Evolutionary conservation across 169 alveolate genomes (phyloP).

Genomic region (Plasmodium sp.): DNA sequence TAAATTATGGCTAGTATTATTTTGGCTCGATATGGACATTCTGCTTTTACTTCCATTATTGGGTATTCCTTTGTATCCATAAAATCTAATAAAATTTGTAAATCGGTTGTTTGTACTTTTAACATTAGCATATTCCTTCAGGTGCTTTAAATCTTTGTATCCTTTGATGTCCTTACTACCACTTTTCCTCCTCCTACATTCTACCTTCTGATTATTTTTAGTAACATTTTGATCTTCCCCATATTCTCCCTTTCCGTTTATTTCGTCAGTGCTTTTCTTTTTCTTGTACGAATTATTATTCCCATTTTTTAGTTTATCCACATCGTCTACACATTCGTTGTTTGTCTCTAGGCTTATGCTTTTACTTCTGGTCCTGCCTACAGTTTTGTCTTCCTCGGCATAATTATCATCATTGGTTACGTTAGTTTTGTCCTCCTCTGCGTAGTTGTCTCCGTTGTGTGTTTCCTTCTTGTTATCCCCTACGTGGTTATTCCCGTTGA

Average conservation of each 20-base stretch:
- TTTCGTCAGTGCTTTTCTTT: background rate
- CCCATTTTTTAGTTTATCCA: background rate
- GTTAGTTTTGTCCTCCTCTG: conserved; percentile 3
- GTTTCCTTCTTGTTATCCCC: background rate
- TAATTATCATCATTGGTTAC: background rate
- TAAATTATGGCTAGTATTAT: background rate
- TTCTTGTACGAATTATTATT: background rate
- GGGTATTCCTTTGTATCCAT: conserved; percentile 3
- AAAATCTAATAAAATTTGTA: background rate
- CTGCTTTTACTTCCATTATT: background rate
- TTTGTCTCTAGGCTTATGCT: background rate
- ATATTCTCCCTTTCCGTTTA: background rate
- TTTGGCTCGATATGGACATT: background rate
- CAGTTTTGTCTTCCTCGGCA: background rate
- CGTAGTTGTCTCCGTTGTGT: background rate
- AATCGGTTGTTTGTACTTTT: conserved; percentile 2
- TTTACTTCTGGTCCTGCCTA: background rate
- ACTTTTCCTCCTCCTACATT: conserved; percentile 20
- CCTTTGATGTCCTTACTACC: conserved; percentile 21
- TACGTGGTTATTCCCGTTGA: background rate
- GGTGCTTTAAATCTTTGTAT: background rate
- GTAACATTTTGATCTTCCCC: background rate
- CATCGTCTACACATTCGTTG: conserved; percentile 1
- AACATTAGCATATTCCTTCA: background rate
- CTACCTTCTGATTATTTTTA: conserved; percentile 4